Evolutionary conservation across 306 rosid species (phyloP), one percentile per base, ranked within the genome.

Genomic region (Pachyrhizus erosus): DNA sequence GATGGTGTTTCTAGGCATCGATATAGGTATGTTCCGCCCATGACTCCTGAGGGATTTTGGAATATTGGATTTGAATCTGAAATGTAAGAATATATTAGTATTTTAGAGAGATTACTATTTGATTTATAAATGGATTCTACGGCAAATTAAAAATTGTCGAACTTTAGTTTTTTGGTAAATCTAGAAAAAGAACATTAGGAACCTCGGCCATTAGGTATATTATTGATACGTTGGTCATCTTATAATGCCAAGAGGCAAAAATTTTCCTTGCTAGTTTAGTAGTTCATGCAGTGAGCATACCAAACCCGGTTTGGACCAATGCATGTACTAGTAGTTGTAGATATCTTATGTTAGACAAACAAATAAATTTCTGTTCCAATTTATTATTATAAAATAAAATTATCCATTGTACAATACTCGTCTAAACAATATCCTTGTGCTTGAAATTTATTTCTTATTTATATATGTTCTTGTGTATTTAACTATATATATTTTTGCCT

Each of bases 21-120:
- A 52, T 93, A 96, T 79, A 89, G 87, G 93, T 92, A 93, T 88
- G 92, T 76, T 87, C 98, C 99, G 45, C 97, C 96, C 70, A 31
- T 92, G 91, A 96, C 99, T 73, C 99, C 99, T 0, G 99, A 96
- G 89, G 99, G 99, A 82, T 96, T 92, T 89, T 96, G 99, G 97
- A 96, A 96, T 73, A 93, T 96, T 85, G 99, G 97, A 70, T 96
- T 96, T 87, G 98, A 96, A 78, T 96, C 99, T 72, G 99, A 96
- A 89, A 85, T 89, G 80, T 90, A 77, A 81, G 48, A 34, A 54
- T 80, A 46, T 46, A 57, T n/a, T n/a, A n/a, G n/a, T n/a, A n/a
- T 31, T 39, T 71, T 52, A 80, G 79, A 9, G 5, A 15, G 27
- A 27, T 57, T 66, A 24, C 12, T 43, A 23, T 45, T 57, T 10